A percentile compares a stretch with the other conserved stretches of the same genome.
Conservation (phyloP, 768 basidiomycete genomes). For the Calocera cornea region DNA sequence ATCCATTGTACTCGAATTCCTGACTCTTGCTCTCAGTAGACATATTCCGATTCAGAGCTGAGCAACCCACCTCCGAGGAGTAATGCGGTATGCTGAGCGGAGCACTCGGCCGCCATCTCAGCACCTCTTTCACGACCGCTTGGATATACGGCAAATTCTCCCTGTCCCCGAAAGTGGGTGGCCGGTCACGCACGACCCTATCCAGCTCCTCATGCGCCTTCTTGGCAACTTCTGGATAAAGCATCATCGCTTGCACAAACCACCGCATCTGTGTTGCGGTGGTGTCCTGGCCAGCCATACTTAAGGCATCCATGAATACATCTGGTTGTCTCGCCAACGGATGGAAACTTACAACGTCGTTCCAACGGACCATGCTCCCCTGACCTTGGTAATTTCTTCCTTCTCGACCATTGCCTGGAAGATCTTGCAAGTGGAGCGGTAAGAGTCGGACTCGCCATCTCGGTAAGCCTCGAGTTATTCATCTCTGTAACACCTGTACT, state of each 20-base stretch:
- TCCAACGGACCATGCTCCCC: background rate
- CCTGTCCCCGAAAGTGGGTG: conserved; percentile 9
- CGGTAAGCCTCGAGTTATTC: background rate
- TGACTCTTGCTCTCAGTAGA: background rate
- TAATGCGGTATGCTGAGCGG: conserved; percentile 9
- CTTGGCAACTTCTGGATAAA: conserved; percentile 18
- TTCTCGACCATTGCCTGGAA: background rate
- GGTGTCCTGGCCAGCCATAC: conserved; percentile 17
- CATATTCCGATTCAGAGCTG: background rate
- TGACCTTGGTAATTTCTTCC: background rate
- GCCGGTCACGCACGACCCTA: conserved; percentile 7
- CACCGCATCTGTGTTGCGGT: conserved; percentile 14
- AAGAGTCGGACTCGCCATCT: background rate
- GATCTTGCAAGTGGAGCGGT: background rate
- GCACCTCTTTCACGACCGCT: conserved; percentile 10
- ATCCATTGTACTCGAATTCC: conserved; percentile 9
- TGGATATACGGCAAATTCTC: conserved; percentile 11
- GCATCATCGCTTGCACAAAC: conserved; percentile 19
- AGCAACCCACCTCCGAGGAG: background rate
- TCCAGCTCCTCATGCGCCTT: conserved; percentile 23
- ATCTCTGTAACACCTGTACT: background rate
- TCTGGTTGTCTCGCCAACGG: background rate
- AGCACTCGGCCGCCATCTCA: conserved; percentile 10
- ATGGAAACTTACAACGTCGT: background rate
- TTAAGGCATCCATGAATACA: background rate